Evolutionary conservation across 2,329 filamentous ascomycete species (phyloP).

Genomic region (Zymoseptoria tritici): DNA sequence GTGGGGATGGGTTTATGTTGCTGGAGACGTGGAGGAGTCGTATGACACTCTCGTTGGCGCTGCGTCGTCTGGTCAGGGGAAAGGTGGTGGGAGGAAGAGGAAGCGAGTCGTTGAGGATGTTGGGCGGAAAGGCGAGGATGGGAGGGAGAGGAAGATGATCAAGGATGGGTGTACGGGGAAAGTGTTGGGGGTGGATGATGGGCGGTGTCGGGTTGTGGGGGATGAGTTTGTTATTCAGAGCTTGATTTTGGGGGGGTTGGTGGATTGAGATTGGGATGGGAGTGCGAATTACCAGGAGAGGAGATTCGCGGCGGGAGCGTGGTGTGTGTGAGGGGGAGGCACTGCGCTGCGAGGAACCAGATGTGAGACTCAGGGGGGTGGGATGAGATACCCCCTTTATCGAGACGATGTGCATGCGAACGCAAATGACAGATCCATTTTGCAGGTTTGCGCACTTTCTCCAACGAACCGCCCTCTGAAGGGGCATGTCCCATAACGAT

Average conservation of each 20-base stretch:
- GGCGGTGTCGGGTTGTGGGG: slow-evolving; percentile 52
- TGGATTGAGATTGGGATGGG: slow-evolving; percentile 40
- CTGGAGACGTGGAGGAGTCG: slow-evolving; percentile 53
- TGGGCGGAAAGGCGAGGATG: not conserved
- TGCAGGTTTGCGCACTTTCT: no score
- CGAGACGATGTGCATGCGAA: no score
- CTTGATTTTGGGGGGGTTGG: slow-evolving; percentile 73
- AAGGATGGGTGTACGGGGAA: slow-evolving; percentile 42
- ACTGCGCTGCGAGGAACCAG: not conserved
- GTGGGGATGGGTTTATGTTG: slow-evolving; percentile 76
- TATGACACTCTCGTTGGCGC: slow-evolving; percentile 43
- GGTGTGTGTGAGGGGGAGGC: not conserved
- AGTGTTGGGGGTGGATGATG: not conserved
- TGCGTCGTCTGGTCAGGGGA: slow-evolving; percentile 8
- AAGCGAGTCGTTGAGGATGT: slow-evolving; percentile 33
- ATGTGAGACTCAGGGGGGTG: no score
- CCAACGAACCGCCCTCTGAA: no score
- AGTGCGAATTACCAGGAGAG: not conserved
- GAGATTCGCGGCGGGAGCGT: no score
- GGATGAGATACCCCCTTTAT: no score
- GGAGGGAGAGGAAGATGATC: slow-evolving; percentile 24
- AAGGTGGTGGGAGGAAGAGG: slow-evolving; percentile 34
- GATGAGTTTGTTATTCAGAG: slow-evolving; percentile 90
- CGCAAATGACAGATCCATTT: no score
- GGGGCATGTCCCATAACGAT: no score